Evolutionary conservation across 2,329 filamentous ascomycete species (phyloP), one percentile per base, ranked within the genome.

Genomic region (Exophiala lecanii-corni): DNA sequence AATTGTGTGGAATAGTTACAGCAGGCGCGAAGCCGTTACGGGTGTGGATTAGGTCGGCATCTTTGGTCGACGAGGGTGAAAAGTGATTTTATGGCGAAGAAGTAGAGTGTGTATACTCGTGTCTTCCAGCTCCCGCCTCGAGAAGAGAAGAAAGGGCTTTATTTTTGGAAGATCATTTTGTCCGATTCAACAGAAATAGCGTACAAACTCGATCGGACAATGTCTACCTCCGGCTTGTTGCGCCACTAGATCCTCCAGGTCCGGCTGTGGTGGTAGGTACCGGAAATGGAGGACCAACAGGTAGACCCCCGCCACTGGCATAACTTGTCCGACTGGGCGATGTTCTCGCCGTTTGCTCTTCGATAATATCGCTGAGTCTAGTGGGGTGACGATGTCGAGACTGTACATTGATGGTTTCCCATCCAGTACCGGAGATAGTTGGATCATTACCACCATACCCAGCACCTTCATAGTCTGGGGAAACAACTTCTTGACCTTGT

Each of bases 301-400:
- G 47, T 6, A 43, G 17, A 16, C 33, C 32, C 10, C 44, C 47
- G 7, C 44, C 50, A 21, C 45, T 49, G 13, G 49, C 43, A 32
- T 49, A 53, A 60, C 81, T 83, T 9, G 80, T 81, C 54, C 84
- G 86, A 10, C 84, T 86, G 16, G 84, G 78, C 60, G 66, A 74
- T n/a, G 71, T 72, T 30, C 60, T 54, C 21, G 68, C 65, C 41
- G 84, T 86, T 38, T 81, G 74, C 65, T 94, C 87, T 59, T 89
- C 84, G 20, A 92, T 75, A 19, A 95, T 89, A 65, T 94, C 89
- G 62, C 88, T 94, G 50, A 95, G 70, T 43, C 89, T 73, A 6
- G 89, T 94, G 0, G 89, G 89, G 65, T 95, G 88, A 55, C 92
- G 86, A 63, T 94, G 89, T 43, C 72, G 62, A 4, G 81, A 76